These are phyloP conservation scores for Clarireedia hainanense DNA, from an alignment of 2,329 filamentous ascomycete species.

Conservation along the genomic window DNA sequence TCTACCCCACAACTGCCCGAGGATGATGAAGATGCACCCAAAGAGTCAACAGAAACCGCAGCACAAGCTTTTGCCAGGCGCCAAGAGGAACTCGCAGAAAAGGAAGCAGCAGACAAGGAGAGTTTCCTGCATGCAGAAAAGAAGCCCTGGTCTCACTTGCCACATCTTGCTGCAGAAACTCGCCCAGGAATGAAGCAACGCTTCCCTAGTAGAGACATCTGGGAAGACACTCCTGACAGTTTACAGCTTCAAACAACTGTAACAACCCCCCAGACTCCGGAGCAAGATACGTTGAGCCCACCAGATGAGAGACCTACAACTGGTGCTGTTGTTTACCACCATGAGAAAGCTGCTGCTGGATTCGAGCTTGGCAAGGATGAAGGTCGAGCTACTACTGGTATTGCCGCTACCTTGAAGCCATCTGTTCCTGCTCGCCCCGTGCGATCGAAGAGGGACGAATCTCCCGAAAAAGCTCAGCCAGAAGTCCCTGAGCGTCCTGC, in stretches of 20 bases:
- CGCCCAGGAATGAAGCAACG: conserved; percentile 56
- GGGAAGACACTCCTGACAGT: conserved; percentile 89
- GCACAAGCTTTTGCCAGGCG: conserved; percentile 58
- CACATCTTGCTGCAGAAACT: conserved; percentile 43
- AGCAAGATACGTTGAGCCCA: conserved; percentile 33
- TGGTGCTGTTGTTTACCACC: conserved; percentile 25
- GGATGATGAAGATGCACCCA: conserved; percentile 28
- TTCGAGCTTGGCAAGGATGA: conserved; percentile 17
- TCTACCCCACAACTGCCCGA: conserved; percentile 63
- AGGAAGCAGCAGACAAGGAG: conserved; percentile 38
- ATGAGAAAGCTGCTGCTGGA: conserved; percentile 22
- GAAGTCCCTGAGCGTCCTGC: conserved; percentile 23
- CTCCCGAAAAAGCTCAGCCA: conserved; percentile 26
- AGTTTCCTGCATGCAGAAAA: conserved; percentile 47
- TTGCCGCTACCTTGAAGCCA: conserved; percentile 47
- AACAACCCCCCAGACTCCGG: conserved; percentile 43
- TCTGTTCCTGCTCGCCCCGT: conserved; percentile 49
- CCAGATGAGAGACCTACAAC: conserved; percentile 31
- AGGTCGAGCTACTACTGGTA: conserved; percentile 18
- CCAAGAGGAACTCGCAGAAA: conserved; percentile 58
- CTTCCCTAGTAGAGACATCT: conserved; percentile 88
- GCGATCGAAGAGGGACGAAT: conserved; percentile 28
- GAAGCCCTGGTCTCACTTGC: conserved; percentile 41
- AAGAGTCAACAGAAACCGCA: conserved; percentile 34
- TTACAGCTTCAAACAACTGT: conserved; percentile 72